Evolutionary conservation across 768 basidiomycete species (phyloP).

Genomic region (Hericium rajendrae): DNA sequence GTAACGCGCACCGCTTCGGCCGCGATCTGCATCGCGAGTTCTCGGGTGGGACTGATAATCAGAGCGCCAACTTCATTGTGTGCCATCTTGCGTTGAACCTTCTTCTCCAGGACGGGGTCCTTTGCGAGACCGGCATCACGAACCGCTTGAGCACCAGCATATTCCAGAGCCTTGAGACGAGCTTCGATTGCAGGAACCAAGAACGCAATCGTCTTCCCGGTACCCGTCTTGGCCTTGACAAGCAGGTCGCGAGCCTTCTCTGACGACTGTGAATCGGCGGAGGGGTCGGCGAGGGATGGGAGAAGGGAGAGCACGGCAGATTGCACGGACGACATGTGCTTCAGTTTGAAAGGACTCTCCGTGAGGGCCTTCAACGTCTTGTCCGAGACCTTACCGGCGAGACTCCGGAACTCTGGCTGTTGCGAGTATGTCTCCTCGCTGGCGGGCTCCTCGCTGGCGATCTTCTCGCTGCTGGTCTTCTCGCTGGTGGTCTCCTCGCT

Average conservation of each 20-base stretch:
- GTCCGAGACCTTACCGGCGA: conserved; percentile 24
- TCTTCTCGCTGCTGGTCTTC: background rate
- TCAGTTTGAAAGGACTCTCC: conserved; percentile 52
- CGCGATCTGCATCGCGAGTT: conserved; percentile 85
- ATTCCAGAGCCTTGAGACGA: conserved; percentile 50
- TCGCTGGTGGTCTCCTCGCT: background rate
- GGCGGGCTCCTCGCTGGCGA: background rate
- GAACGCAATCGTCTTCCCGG: conserved; percentile 85
- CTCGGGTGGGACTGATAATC: conserved; percentile 83
- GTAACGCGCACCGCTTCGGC: conserved; percentile 66
- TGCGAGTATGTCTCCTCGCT: background rate
- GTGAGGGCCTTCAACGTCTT: conserved; percentile 50
- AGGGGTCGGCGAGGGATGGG: conserved; percentile 54
- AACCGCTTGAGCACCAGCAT: conserved; percentile 30
- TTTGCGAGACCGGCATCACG: conserved; percentile 30
- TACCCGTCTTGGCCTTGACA: conserved; percentile 83
- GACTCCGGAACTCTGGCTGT: conserved; percentile 20
- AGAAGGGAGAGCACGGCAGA: conserved; percentile 67
- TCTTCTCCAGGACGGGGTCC: conserved; percentile 22
- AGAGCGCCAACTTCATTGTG: conserved; percentile 54
- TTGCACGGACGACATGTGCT: conserved; percentile 75
- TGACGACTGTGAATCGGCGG: conserved; percentile 23
- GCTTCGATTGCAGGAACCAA: conserved; percentile 80
- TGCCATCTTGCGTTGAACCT: conserved; percentile 30
- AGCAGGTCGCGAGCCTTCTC: conserved; percentile 53